Conservation (phyloP, 768 basidiomycete genomes). For the Mycena polygramma region DNA sequence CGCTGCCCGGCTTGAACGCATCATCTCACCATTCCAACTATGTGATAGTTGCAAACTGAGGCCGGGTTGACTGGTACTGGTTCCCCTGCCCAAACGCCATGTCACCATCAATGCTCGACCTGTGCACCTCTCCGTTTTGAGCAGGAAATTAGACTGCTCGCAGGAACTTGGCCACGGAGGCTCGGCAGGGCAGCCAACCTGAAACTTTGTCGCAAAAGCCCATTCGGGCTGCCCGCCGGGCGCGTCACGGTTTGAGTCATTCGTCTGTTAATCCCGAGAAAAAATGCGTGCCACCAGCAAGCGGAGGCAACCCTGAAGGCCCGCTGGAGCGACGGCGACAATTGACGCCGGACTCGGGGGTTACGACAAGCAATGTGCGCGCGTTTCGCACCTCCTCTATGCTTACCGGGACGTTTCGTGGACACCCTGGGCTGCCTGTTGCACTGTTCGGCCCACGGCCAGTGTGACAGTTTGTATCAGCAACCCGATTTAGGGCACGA, state of each 20-base stretch:
- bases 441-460: conserved; percentile 18
- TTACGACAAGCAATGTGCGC: conserved; percentile 29
- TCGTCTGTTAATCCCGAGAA: neutral
- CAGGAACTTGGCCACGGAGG: neutral
- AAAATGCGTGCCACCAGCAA: conserved; percentile 11
- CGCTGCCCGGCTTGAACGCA: conserved; percentile 10
- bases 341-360: neutral
- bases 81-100: conserved; percentile 5
- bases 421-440: neutral
- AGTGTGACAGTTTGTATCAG: conserved; percentile 32
- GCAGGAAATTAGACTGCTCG: neutral
- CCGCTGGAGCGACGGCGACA: conserved; percentile 20
- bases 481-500: conserved; percentile 24
- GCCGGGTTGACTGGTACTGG: conserved; percentile 20
- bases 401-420: neutral
- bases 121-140: conserved; percentile 22
- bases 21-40: neutral
- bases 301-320: conserved; percentile 24
- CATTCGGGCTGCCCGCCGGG: conserved; percentile 27
- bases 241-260: conserved; percentile 7
- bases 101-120: conserved; percentile 21
- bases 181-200: conserved; percentile 26
- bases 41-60: conserved; percentile 15
- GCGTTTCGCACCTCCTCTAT: conserved; percentile 28
- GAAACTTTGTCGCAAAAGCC: conserved; percentile 28